Evolutionary conservation across 208 protist species (phyloP), one percentile per base, ranked within the genome.

Genomic region (Trypanosoma avium): DNA sequence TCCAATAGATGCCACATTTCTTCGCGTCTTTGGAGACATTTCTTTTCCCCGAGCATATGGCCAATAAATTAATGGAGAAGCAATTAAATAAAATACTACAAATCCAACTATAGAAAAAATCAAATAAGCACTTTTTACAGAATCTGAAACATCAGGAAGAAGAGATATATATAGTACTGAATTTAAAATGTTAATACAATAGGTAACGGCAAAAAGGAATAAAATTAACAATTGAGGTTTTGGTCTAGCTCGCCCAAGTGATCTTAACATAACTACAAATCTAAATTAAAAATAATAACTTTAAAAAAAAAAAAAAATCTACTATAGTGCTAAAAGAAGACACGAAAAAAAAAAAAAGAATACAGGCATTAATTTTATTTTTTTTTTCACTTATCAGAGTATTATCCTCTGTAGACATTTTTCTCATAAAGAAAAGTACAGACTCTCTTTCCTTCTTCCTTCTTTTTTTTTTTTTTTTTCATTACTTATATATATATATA

Each of bases 11-110:
- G 71, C 27, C 4, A 67, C 57, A 50, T 90, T 86, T 38, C 78
- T 63, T 24, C 90, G 71, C 29, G 74, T 79, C 42, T 70, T 73
- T 2, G 79, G 83, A 10, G 84, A 76, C 80, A 95, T 88, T 46
- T 93, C 81, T 60, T 76, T 68, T 4, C 75, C 84, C 24, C 81
- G 70, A 47, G 49, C 58, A 45, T 93, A 93, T 3, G 90, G 59
- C 86, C 75, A 87, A 70, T 90, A 92, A 29, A 95, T 77, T 22
- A 92, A 68, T 15, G 84, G 82, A 0, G 76, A 79, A 17, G 70
- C 55, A 10, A 77, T 61, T 33, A 72, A 43, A 30, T 77, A 72
- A 50, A 86, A 86, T 17, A 86, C 29, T 26, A 81, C 10, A 10
- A 79, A 58, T n/a, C 86, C 84, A 6, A 82, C 26, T 4, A 68